Evolutionary conservation across 108 stramenopile species (phyloP).

Genomic region (Heterococcus sp.): DNA sequence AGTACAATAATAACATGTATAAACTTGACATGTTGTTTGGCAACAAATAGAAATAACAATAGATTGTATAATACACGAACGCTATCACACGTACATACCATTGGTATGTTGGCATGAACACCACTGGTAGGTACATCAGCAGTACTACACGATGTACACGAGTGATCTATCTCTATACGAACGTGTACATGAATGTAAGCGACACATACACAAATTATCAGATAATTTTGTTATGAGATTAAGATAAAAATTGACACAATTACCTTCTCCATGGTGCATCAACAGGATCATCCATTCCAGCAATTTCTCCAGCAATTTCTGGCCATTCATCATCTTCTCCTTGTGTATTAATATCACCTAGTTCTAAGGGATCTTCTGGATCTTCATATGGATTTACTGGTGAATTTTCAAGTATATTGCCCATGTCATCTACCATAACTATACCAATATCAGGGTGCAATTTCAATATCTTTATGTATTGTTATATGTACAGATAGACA

Average conservation of each 20-base stretch:
- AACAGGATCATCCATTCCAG: conserved; percentile 40
- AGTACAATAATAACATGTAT: too few species aligned
- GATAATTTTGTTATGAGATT: not conserved
- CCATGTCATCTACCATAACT: conserved; percentile 31
- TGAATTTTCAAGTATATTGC: conserved; percentile 34
- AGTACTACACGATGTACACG: too few species aligned
- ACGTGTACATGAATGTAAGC: too few species aligned
- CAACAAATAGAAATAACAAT: too few species aligned
- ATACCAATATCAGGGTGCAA: conserved; percentile 20
- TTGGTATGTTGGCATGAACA: too few species aligned
- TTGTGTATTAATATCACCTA: not conserved
- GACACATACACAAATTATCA: too few species aligned
- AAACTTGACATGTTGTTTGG: too few species aligned
- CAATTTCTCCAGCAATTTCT: conserved; percentile 34
- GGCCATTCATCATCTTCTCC: conserved; percentile 13
- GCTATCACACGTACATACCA: too few species aligned
- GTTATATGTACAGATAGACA: too few species aligned
- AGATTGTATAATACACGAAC: too few species aligned
- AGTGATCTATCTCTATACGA: too few species aligned
- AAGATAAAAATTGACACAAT: not conserved
- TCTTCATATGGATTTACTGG: conserved; percentile 30
- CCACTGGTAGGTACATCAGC: too few species aligned
- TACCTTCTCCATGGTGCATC: conserved; percentile 39
- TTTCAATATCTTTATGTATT: conserved; percentile 12
- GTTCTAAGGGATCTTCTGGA: conserved; percentile 2